These are phyloP conservation scores for Globisporangium carolinianum DNA, from an alignment of 352 stramenopile genomes.

Conservation along the genomic window DNA sequence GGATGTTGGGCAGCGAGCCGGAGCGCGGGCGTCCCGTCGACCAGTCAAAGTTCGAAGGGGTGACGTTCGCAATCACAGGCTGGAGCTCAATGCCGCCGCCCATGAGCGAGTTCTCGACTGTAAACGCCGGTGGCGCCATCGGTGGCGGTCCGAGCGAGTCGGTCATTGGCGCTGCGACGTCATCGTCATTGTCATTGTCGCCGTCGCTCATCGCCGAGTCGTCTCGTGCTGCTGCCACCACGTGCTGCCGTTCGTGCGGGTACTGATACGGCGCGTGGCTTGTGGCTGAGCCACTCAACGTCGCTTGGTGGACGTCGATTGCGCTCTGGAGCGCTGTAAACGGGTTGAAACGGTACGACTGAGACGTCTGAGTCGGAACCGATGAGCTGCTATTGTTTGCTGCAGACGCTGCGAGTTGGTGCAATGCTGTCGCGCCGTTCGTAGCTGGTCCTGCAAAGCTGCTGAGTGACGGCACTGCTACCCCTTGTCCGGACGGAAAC, in stretches of 20 bases:
- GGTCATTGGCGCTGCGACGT: not conserved
- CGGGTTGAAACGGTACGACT: conserved; percentile 41
- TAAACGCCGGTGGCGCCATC: conserved; percentile 44
- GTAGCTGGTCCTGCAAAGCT: conserved; percentile 16
- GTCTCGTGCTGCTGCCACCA: conserved; percentile 2
- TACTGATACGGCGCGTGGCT: conserved; percentile 8
- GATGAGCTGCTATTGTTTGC: conserved; percentile 9
- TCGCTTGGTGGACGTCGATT: conserved; percentile 31
- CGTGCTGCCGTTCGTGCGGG: conserved; percentile 11
- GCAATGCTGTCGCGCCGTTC: conserved; percentile 17
- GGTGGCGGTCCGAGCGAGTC: conserved; percentile 56
- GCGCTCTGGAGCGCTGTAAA: conserved; percentile 54
- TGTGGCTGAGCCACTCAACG: not conserved
- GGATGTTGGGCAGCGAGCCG: conserved; percentile 26
- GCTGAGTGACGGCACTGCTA: conserved; percentile 6
- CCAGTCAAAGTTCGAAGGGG: conserved; percentile 82
- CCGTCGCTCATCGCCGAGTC: conserved; percentile 7
- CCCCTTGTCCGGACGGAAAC: conserved; percentile 22
- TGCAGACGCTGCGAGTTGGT: conserved; percentile 48
- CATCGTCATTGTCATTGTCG: conserved; percentile 6
- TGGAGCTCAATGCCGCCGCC: conserved; percentile 75
- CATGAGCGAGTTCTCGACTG: conserved; percentile 75
- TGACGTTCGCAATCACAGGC: conserved; percentile 63
- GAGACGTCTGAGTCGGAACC: not conserved
- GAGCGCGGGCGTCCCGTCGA: conserved; percentile 33